phyloP scores from a whole-genome alignment of 2,329 filamentous ascomycete genomes.

The Ploettnerulaceae sp. region DNA sequence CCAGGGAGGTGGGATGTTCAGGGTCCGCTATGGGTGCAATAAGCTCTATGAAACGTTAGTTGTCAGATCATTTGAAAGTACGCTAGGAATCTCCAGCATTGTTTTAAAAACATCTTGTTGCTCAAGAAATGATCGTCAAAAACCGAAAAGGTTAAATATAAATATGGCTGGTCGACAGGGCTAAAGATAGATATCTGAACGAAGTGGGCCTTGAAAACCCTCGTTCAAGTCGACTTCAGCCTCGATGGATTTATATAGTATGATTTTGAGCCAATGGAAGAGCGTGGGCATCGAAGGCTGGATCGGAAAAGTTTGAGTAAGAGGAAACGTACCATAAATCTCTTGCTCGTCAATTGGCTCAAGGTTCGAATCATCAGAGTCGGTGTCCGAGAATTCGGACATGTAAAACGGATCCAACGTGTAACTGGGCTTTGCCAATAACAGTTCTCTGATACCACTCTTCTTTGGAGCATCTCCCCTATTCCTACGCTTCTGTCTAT shows the following conservation, averaged over 20 bases:
- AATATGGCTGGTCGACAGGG: not conserved
- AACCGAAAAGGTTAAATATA: slow-evolving; percentile 1
- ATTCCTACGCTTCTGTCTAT: slow-evolving; percentile 51
- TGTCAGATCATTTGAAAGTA: slow-evolving; percentile 15
- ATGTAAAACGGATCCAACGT: slow-evolving; percentile 34
- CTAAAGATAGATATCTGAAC: slow-evolving; percentile 9
- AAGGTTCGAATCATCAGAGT: slow-evolving; percentile 52
- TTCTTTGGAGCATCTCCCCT: slow-evolving; percentile 38
- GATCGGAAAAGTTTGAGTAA: not conserved
- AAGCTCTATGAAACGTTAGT: slow-evolving; percentile 60
- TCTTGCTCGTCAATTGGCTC: slow-evolving; percentile 96
- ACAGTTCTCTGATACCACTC: slow-evolving; percentile 27
- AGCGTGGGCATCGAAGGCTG: not conserved
- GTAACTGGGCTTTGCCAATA: slow-evolving; percentile 30
- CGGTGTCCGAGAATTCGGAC: slow-evolving; percentile 32
- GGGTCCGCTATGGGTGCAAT: slow-evolving; percentile 94
- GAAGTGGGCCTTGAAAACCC: not conserved
- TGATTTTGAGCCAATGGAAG: not conserved
- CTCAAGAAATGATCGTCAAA: not conserved
- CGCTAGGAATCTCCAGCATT: slow-evolving; percentile 9
- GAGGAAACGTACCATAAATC: slow-evolving; percentile 67
- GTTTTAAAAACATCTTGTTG: not conserved
- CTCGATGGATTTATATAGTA: too few relatives aligned
- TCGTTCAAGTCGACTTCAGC: too few relatives aligned
- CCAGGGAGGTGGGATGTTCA: slow-evolving; percentile 90